Base-by-base conservation (phyloP, 768 basidiomycete species). In the Mycena kentingensis region DNA sequence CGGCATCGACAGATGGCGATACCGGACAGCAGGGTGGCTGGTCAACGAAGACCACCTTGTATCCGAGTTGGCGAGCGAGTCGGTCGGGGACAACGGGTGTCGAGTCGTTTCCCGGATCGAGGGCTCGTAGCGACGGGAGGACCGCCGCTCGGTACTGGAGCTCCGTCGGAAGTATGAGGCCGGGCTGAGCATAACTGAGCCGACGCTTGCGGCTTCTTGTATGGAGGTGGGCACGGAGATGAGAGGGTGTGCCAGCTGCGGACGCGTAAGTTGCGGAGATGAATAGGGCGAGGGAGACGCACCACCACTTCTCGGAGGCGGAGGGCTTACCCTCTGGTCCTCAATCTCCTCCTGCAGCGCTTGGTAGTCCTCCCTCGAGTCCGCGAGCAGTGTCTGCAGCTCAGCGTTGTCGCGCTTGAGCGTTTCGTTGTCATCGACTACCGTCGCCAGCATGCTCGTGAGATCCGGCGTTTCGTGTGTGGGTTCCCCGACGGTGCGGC, bases 391-490 rank as follows among this genome's bases (percentile, higher is more conserved):
- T 41, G 78, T 79, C 52, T 89, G 87, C 43, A 96, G 70, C 63
- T 96, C 91, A 6, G 80, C 77, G 52, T 90, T 92, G 62, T 93
- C 91, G 18, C 82, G 83, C 67, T 90, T 90, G 46, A 95, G 71
- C 22, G 77, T 77, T 59, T 94, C 90, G 61, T 93, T 96, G 61
- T 91, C 90, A 28, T 84, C 82, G 7, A 94, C 92, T 26, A 96
- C 75, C n/a, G 86, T 83, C 65, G 93, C 91, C 15, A 97, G 72
- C 12, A 93, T 83, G 48, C 76, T 73, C 28, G 77, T 83, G 16
- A 90, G 70, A 60, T 89, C 87, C 16, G 78, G 67, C 47, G 85
- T 77, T 42, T 83, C 82, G 22, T 38, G 11, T 21, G 43, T 5
- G 28, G 52, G 36, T 31, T 31, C 35, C 72, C 79, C 60, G 52